A percentile compares a stretch with the other conserved stretches of the same genome.
phyloP scores from a whole-genome alignment of 1,284 basidiomycete species.

The Pseudozyma hubeiensis region DNA sequence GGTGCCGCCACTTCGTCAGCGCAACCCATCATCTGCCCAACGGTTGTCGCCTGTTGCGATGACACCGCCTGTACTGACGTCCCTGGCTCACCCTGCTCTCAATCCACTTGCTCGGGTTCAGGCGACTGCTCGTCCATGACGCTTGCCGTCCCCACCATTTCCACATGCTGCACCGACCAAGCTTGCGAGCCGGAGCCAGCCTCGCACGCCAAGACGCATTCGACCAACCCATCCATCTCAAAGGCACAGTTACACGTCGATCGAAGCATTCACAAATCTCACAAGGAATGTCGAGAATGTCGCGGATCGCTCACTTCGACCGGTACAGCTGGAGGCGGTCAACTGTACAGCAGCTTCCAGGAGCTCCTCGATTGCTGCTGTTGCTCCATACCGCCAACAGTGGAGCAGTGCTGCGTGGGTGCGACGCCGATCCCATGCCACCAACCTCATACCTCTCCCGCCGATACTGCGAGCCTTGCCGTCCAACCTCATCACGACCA shows the following conservation, averaged over 20 bases:
- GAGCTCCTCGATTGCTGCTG: conserved; percentile 52
- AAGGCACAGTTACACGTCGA: conserved; percentile 5
- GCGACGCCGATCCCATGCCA: conserved; percentile 16
- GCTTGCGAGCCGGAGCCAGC: conserved; percentile 19
- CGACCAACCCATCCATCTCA: neutral
- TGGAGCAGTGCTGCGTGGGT: conserved; percentile 42
- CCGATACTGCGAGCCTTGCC: conserved; percentile 7
- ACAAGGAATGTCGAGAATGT: conserved; percentile 36
- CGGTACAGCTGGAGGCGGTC: conserved; percentile 20
- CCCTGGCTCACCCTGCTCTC: conserved; percentile 22
- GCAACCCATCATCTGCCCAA: conserved; percentile 7
- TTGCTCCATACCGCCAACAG: conserved; percentile 39
- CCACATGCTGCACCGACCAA: conserved; percentile 36
- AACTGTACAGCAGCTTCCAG: conserved; percentile 48
- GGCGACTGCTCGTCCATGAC: conserved; percentile 27
- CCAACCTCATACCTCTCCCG: conserved; percentile 8
- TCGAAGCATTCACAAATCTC: neutral
- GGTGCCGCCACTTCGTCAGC: conserved; percentile 30
- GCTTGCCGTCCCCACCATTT: conserved; percentile 17
- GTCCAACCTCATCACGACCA: conserved; percentile 7
- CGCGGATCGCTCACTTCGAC: conserved; percentile 21
- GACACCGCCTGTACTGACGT: conserved; percentile 20
- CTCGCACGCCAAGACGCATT: neutral
- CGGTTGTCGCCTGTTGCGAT: conserved; percentile 32
- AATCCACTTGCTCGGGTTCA: conserved; percentile 15